Conservation (phyloP, 768 basidiomycete species). For the Lactarius indigo region DNA sequence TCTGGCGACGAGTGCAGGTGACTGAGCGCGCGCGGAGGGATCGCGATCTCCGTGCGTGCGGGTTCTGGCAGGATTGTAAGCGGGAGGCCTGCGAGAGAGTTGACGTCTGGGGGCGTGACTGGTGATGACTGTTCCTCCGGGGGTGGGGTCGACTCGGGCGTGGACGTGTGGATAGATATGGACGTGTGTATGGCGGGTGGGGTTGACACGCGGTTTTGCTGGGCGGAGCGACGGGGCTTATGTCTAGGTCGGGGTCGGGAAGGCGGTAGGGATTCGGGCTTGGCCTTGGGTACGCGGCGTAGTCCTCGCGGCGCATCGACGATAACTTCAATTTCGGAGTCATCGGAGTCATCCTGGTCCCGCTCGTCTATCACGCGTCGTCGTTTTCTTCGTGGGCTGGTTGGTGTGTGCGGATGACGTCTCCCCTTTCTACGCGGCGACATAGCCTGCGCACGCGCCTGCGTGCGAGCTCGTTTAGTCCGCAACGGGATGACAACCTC, state of each 20-base stretch:
- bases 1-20: not conserved
- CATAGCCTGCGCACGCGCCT: not conserved
- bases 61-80: conserved; percentile 8
- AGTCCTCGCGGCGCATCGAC: not conserved
- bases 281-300: not conserved
- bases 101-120: not conserved
- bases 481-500: not conserved
- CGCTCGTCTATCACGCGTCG: not conserved
- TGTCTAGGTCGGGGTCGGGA: not conserved
- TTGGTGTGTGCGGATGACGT: not conserved
- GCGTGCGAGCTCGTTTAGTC: not conserved
- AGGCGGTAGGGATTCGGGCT: not conserved
- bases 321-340: not conserved
- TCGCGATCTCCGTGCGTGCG: not conserved
- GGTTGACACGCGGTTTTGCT: not conserved
- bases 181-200: not conserved
- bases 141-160: not conserved
- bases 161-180: not conserved
- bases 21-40: conserved; percentile 9
- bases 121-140: not conserved
- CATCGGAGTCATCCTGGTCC: not conserved
- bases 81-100: conserved; percentile 6
- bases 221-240: not conserved
- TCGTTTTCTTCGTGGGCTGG: conserved; percentile 1
- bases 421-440: conserved; percentile 1